Conservation (phyloP, 495 filamentous ascomycete genomes). For the Hypoxylon perforatum region DNA sequence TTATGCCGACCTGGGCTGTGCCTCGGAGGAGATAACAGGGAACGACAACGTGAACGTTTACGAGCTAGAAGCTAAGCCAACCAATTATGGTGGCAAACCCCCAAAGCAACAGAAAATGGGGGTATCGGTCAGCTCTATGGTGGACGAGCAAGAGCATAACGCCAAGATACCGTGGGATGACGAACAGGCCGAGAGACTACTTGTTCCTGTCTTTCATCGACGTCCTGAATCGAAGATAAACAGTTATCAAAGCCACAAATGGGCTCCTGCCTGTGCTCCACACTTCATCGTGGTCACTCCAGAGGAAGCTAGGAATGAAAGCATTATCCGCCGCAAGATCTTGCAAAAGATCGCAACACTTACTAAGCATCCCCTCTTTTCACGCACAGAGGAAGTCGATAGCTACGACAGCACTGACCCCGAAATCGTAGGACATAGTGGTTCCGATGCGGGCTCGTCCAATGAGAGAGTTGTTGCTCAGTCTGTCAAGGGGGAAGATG, state of each 20-base stretch:
- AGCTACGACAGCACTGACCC: slow-evolving; percentile 67
- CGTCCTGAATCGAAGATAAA: slow-evolving; percentile 27
- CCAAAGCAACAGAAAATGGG: slow-evolving; percentile 58
- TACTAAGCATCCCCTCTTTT: slow-evolving; percentile 57
- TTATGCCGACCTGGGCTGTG: slow-evolving; percentile 72
- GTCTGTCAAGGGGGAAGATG: slow-evolving; percentile 90
- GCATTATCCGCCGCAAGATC: slow-evolving; percentile 62
- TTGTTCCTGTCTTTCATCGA: slow-evolving; percentile 84
- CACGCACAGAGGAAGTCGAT: slow-evolving; percentile 56
- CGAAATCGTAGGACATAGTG: slow-evolving; percentile 76
- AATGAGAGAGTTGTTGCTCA: slow-evolving; percentile 76
- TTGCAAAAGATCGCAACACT: slow-evolving; percentile 60
- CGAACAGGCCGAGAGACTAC: slow-evolving; percentile 73
- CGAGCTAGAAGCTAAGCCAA: slow-evolving; percentile 82
- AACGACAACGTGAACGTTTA: slow-evolving; percentile 77
- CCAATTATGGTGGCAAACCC: slow-evolving; percentile 72
- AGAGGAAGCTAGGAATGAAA: slow-evolving; percentile 61
- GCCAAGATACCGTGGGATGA: slow-evolving; percentile 65
- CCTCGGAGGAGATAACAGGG: slow-evolving; percentile 73
- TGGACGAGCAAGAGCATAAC: slow-evolving; percentile 67
- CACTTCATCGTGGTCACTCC: slow-evolving; percentile 64
- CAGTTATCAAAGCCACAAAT: slow-evolving; percentile 36
- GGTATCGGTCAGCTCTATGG: slow-evolving; percentile 53
- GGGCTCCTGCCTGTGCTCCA: slow-evolving; percentile 47
- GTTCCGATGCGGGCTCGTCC: slow-evolving; percentile 78